Conservation (phyloP, 805 yeast species). For the Wickerhamiella domercqiae region DNA sequence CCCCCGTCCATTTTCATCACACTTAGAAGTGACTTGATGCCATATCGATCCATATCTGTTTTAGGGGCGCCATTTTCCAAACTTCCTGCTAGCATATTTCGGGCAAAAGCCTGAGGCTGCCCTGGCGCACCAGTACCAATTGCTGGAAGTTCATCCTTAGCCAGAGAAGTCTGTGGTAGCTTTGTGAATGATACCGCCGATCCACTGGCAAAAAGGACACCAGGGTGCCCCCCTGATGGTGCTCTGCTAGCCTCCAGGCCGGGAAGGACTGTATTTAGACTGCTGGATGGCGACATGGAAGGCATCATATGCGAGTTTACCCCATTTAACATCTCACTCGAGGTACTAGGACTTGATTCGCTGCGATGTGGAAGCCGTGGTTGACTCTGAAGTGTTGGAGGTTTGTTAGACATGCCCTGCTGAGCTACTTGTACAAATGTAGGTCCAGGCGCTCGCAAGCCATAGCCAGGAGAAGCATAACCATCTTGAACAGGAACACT, state of each 20-base stretch:
- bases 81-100: no score
- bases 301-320: constrained; percentile 17
- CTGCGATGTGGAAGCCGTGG: constrained; percentile 6
- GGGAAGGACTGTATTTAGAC: constrained; percentile 15
- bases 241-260: no score
- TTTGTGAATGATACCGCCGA: no score
- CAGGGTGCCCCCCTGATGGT: no score
- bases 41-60: constrained; percentile 45
- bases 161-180: no score
- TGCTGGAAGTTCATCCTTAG: no score
- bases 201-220: no score
- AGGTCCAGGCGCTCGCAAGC: constrained; percentile 2
- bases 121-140: no score
- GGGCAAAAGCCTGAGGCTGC: no score
- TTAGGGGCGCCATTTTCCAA: background rate
- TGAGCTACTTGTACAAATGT: constrained; percentile 14
- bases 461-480: background rate
- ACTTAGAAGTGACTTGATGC: constrained; percentile 47
- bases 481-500: no score
- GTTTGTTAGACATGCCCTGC: constrained; percentile 6
- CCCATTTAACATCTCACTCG: no score
- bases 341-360: constrained; percentile 10
- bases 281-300: constrained; percentile 8
- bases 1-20: constrained; percentile 39
- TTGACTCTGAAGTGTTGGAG: background rate